Evolutionary conservation across 306 rosid genomes (phyloP).

Genomic region (Malus sieversii): DNA sequence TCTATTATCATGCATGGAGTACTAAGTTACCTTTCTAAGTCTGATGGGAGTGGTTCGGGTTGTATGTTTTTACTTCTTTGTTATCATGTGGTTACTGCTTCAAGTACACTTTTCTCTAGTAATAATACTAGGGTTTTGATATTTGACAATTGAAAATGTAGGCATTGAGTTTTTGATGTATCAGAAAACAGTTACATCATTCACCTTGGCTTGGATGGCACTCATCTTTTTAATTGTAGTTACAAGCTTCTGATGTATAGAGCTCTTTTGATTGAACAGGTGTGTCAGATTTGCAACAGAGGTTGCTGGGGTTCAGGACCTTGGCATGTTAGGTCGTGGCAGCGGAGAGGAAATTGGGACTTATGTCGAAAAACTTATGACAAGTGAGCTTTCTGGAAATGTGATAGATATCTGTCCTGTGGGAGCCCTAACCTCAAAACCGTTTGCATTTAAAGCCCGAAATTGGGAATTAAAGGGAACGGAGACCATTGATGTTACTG

Average conservation of each 20-base stretch:
- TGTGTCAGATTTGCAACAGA: constrained; percentile 97
- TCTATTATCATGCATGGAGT: too few species aligned
- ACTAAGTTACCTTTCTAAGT: too few species aligned
- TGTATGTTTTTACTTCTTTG: too few species aligned
- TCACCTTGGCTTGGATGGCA: not conserved
- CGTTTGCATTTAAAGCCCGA: constrained; percentile 98
- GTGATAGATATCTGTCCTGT: constrained; percentile 98
- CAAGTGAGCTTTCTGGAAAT: constrained; percentile 98
- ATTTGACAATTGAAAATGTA: not conserved
- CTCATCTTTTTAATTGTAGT: constrained; percentile 8
- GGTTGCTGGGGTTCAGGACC: constrained; percentile 99
- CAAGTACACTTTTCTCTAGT: too few species aligned
- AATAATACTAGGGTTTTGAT: not conserved
- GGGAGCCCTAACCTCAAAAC: constrained; percentile 94
- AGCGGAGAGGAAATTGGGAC: constrained; percentile 99
- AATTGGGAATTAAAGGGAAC: constrained; percentile 98
- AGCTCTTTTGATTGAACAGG: constrained; percentile 37
- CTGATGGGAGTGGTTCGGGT: too few species aligned
- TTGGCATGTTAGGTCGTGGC: constrained; percentile 98
- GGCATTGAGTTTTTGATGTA: not conserved
- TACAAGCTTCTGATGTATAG: constrained; percentile 18
- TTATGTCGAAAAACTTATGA: constrained; percentile 89
- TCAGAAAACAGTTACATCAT: not conserved
- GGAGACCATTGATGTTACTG: constrained; percentile 91
- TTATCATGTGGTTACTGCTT: too few species aligned